Base-by-base conservation (phyloP, 2,329 filamentous ascomycete species). In the Dactylellina parvicollis region DNA sequence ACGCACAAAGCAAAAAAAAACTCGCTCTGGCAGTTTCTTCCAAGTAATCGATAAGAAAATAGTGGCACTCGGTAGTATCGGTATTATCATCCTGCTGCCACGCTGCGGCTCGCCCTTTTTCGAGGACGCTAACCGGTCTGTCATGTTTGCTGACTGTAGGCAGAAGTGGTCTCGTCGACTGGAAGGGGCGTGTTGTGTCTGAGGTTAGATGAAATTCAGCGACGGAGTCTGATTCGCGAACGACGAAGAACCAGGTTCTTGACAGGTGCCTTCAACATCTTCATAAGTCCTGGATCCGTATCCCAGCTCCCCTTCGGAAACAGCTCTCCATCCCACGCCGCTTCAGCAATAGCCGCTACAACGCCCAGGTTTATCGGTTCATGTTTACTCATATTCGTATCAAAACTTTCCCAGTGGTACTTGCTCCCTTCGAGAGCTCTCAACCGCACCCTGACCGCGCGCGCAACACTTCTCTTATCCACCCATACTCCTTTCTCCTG, bases 371-470 rank as follows among this genome's bases (percentile, higher is more conserved):
- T 40, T 42, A 72, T 55, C n/a, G 52, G 52, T 18, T 60, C 36
- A 38, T 72, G 67, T 65, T 72, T 72, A 72, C 59, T 72, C 52
- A 72, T 72, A 60, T 60, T 59, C 46, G 46, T 65, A 72, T 72
- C 59, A 14, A 59, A 64, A 32, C 59, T 64, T 16, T 65, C 67
- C 67, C 59, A 72, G n/a, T 60, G 55, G 32, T 50, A 61, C 36
- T 32, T 55, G 50, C 61, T 66, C 16, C 70, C 70, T 14, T 74
- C 60, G 18, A 74, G 70, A 74, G 71, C 57, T 26, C 44, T 64
- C 40, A 77, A 62, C 50, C 76, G 67, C 9, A 77, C 71, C 9
- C 74, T 61, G 24, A 78, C 64, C 2, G 76, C 77, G 8, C 77
- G 74, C 22, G 60, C n/a, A 8, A 78, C 50, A 18, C 69, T 74